Base-by-base conservation (phyloP, 169 alveolate genomes). In the Theileria parva region DNA sequence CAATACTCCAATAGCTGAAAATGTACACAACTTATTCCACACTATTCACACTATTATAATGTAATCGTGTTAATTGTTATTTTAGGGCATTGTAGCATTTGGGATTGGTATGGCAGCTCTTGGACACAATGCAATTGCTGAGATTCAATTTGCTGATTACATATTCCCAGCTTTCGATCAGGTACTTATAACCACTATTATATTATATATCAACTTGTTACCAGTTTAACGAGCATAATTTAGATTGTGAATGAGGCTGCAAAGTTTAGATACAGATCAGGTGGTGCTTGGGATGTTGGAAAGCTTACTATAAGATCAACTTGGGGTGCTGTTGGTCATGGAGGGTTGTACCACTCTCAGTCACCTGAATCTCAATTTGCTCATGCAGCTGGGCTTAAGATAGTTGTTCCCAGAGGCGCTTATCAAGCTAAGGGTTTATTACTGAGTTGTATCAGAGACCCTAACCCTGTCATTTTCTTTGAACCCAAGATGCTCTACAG, bases 321-420 rank as follows among this genome's bases (percentile, higher is more conserved):
- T 0, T 96, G 97, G 94, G 98, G 98, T 28, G 99, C 99, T 19
- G 99, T 97, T 25, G 99, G 99, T 6, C 99, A 97, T 86, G 99
- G 99, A 17, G 99, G 98, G 12, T 88, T 92, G 53, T 97, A 97
- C 89, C 99, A 97, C 86, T 95, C 98, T 34, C 97, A 97, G 87
- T 86, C 97, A 44, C 98, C 98, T 48, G 99, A 97, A 87, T 98
- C 98, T 3, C 95, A 94, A 86, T 97, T 96, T 78, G 98, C 99
- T 37, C 99, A 96, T 68, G 95, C 98, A 34, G 96, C 99, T 5
- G 99, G 99, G 34, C 90, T 86, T 23, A 85, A 94, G 94, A 91
- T 95, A 53, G 98, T 96, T 27, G 94, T 96, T 27, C 99, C 99
- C 8, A 93, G 99, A 91, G 95, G 96, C 61, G 98, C 99, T 19